Evolutionary conservation across 257 asterid genomes (phyloP), one percentile per base, ranked within the genome.

Genomic region (Fraxinus cuspidata): DNA sequence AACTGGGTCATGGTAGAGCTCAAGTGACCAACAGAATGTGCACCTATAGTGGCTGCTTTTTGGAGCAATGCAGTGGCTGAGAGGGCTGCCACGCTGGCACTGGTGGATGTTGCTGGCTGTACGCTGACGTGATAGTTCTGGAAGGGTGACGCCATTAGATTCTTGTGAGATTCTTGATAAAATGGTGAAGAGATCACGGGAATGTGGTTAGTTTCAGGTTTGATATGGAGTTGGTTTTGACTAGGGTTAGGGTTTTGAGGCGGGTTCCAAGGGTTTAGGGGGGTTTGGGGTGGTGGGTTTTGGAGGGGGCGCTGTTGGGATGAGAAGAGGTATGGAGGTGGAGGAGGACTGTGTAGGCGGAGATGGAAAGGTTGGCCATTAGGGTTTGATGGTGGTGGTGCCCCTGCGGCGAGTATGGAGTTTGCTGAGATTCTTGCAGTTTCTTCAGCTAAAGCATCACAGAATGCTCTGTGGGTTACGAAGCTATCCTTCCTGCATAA

Each of bases 361-460:
- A 85, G 84, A 64, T 76, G 87, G 85, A 77, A 84, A 47, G 84
- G 75, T 21, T 60, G 85, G 11, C 11, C 27, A n/a, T 53, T 19
- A 19, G 60, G 72, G 56, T 47, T 15, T 21, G 63, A 23, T 3
- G 79, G 71, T 7, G 71, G 77, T 19, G 86, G 3, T 2, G 70
- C 40, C 18, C 51, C 56, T 65, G 81, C 32, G 47, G 72, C 13
- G 0, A 85, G 72, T 53, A 84, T 70, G 8, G 96, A 79, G 76
- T 87, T 93, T 5, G 92, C 97, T 5, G 98, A 87, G 44, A 94
- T 87, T 60, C 98, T 86, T 0, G 96, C 94, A 81, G 92, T 92
- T 80, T 94, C 98, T 79, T 89, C 94, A 18, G 98, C 97, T 71
- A 94, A 83, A 7, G 98, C 97, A 77, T 93, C 98, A 79, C 98